Evolutionary conservation across 129 eudicot species (phyloP), one percentile per base, ranked within the genome.

Genomic region (Flaveria ramosissima): DNA sequence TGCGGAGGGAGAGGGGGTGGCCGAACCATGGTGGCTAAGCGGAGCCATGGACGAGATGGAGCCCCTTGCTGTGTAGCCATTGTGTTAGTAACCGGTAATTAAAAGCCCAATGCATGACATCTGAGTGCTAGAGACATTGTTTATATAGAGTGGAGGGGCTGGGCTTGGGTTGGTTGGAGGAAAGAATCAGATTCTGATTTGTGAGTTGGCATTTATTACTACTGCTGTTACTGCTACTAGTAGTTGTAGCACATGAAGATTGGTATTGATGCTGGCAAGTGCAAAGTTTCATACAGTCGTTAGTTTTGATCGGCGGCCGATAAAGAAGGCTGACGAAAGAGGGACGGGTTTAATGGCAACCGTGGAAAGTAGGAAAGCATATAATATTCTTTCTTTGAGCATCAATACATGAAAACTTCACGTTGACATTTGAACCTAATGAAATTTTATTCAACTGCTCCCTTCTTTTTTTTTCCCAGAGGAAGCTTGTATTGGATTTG

Each of bases 21-120:
- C 21, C 79, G 81, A 55, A 50, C 81, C 84, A 85, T 73, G 62
- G 89, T 59, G 69, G 84, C 86, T 69, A 83, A 72, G 24, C 92
- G 82, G 57, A 85, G 83, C 87, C 89, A 83, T 60, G 86, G 89
- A 14, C 84, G 87, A 39, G 79, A 78, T 26, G 67, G 79, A 10
- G 81, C 83, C 56, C 80, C 80, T 77, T 82, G 92, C 43, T 84
- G 89, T 84, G 57, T 79, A 9, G 93, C 78, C 96, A 90, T 90
- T 68, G 65, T 1, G 41, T 36, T 36, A 6, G 41, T 36, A 6
- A 36, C 41, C 41, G 41, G 7, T 4, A 6, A 36, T 36, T 1
- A 36, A 36, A 36, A 36, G 41, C 41, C 41, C 15, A 13, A 77
- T 68, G 75, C 46, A 11, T 24, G 16, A 55, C 41, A 68, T 77